Evolutionary conservation across 768 basidiomycete genomes (phyloP), one percentile per base, ranked within the genome.

Genomic region (Boletus subcaerulescens): DNA sequence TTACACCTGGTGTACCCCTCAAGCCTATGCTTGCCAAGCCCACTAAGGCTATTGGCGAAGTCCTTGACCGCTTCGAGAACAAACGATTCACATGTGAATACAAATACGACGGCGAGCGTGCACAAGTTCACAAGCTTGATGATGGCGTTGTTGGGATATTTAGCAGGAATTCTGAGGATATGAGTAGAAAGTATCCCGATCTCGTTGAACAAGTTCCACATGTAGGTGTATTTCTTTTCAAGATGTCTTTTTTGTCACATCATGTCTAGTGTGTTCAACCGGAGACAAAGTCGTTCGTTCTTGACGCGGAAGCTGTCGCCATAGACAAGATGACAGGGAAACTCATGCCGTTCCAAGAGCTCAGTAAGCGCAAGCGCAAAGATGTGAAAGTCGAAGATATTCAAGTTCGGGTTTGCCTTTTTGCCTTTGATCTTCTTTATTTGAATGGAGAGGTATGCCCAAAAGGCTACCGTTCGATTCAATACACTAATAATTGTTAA

Each of bases 21-120:
- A 99, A 99, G 65, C 97, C 97, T 14, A 99, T 99, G 97, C 78
- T 99, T 48, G 97, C 97, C 15, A 99, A 98, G 72, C 97, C 97
- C 10, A 98, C 96, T 0, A 99, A 99, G 72, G 97, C 97, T 3
- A 98, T 99, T 60, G 87, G 92, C 14, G 96, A 98, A 73, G 96
- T 99, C 18, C 80, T 99, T 20, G 96, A 99, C 73, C 79, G 94
- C 53, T 99, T 98, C 65, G 97, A 99, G 71, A 86, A 85, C 65
- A 95, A 94, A 72, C 82, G 80, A 50, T 98, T 99, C 68, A 98
- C 97, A 10, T 98, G 95, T 73, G 97, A 99, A 75, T 99, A 99
- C 74, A 99, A 99, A 72, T 99, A 99, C 62, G 97, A 99, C 60
- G 97, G 97, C 8, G 97, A 99, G 70, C 86, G 97, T 45, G 97